These are phyloP conservation scores for Ogataea siamensis DNA, from an alignment of 805 yeast genomes.

Conservation along the genomic window DNA sequence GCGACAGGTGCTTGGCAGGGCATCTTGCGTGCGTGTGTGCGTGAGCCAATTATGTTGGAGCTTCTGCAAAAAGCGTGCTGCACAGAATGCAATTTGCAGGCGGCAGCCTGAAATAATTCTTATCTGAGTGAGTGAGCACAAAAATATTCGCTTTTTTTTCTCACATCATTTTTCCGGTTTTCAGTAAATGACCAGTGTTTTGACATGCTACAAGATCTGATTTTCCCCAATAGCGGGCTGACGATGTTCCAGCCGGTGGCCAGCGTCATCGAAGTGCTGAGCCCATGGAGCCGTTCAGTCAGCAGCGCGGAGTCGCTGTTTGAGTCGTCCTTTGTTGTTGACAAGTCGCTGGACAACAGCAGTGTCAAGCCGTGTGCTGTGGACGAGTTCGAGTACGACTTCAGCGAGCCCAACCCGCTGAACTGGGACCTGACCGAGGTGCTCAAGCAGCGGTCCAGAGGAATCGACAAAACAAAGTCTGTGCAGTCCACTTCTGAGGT, in stretches of 20 bases:
- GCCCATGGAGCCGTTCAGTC: slow-evolving; percentile 1
- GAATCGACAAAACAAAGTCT: background rate
- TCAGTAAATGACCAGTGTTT: background rate
- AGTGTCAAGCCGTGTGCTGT: slow-evolving; percentile 29
- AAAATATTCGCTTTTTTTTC: background rate
- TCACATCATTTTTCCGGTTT: background rate
- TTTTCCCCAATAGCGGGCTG: slow-evolving; percentile 7
- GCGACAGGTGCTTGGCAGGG: no score
- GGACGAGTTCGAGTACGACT: slow-evolving; percentile 32
- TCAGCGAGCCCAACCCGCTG: slow-evolving; percentile 28
- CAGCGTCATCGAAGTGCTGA: background rate
- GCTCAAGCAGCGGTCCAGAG: background rate
- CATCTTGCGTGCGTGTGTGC: no score
- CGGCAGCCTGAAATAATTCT: slow-evolving; percentile 1
- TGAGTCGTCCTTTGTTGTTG: slow-evolving; percentile 5
- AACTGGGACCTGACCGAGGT: slow-evolving; percentile 30
- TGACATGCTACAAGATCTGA: slow-evolving; percentile 3
- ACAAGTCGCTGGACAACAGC: slow-evolving; percentile 1
- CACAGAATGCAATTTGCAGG: background rate
- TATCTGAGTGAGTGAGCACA: background rate
- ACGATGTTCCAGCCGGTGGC: slow-evolving; percentile 1
- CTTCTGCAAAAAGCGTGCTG: no score
- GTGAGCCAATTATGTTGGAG: no score
- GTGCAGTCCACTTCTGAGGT: slow-evolving; percentile 4
- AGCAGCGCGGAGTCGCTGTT: slow-evolving; percentile 2